Evolutionary conservation across 2,329 filamentous ascomycete genomes (phyloP).

Genomic region (Verticillium longisporum): DNA sequence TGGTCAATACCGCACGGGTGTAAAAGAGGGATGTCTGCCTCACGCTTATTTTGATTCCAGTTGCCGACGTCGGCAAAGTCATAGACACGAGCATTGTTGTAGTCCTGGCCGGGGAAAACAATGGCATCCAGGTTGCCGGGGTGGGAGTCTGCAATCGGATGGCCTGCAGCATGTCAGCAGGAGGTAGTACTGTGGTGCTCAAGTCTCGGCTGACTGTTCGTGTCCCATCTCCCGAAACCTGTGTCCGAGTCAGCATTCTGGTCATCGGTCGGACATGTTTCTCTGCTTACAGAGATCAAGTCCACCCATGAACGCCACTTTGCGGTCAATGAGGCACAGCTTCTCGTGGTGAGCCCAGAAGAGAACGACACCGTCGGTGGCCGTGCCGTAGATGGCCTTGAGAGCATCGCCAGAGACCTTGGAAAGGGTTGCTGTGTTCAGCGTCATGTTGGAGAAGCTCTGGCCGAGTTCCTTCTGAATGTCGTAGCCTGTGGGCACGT

Average conservation of each 20-base stretch:
- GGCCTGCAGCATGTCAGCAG: conserved; percentile 32
- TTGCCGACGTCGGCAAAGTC: conserved; percentile 73
- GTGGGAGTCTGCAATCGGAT: conserved; percentile 79
- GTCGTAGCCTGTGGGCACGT: conserved; percentile 66
- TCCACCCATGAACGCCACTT: conserved; percentile 82
- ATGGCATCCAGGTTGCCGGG: conserved; percentile 69
- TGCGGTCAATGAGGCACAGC: conserved; percentile 73
- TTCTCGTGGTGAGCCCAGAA: conserved; percentile 97
- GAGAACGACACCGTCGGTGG: conserved; percentile 68
- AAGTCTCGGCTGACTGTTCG: conserved; percentile 47
- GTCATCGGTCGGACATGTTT: too few species aligned
- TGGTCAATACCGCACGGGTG: not conserved
- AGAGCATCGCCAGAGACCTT: conserved; percentile 67
- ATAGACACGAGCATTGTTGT: conserved; percentile 80
- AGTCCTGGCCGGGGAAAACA: conserved; percentile 85
- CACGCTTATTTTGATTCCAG: conserved; percentile 76
- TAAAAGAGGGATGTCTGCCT: conserved; percentile 10
- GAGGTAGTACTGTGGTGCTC: not conserved
- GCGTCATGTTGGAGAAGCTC: conserved; percentile 38
- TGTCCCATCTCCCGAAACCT: conserved; percentile 83
- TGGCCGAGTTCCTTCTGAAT: conserved; percentile 62
- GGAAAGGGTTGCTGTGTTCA: conserved; percentile 47
- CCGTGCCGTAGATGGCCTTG: conserved; percentile 72
- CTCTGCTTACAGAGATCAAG: conserved; percentile 61
- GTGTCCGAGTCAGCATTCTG: conserved; percentile 14